Evolutionary conservation across 805 yeast species (phyloP).

Genomic region (Metschnikowia dekortorum): DNA sequence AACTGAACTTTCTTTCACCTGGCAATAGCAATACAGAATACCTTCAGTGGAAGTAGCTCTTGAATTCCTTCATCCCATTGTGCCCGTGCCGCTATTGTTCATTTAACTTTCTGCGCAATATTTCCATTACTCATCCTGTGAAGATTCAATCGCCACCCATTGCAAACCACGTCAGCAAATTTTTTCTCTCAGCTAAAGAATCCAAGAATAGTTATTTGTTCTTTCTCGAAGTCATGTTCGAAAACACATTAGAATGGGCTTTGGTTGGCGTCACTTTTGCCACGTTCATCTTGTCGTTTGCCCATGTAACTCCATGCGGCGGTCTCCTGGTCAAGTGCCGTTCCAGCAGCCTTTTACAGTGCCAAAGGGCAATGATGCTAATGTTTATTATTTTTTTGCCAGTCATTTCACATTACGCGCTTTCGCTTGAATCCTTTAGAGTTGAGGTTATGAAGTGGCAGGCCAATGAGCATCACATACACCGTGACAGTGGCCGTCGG

Average conservation of each 20-base stretch:
- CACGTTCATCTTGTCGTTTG: neutral
- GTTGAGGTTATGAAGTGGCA: constrained; percentile 1
- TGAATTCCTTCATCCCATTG: neutral
- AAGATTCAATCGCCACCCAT: neutral
- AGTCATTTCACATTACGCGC: neutral
- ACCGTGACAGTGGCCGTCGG: neutral
- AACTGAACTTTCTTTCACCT: neutral
- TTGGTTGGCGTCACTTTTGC: neutral
- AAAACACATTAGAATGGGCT: neutral
- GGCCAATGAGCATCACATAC: neutral
- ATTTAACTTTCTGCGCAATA: neutral
- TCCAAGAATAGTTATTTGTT: neutral
- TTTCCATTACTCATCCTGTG: neutral
- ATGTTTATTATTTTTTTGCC: neutral
- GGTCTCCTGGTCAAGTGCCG: neutral
- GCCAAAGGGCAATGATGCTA: neutral
- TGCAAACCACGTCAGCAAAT: too few species aligned
- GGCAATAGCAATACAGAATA: neutral
- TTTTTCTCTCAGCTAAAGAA: neutral
- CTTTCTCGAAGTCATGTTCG: neutral
- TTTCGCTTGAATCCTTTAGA: neutral
- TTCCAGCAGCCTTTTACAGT: neutral
- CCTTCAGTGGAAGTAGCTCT: neutral
- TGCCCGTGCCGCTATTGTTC: neutral
- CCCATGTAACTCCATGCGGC: neutral